phyloP scores from a whole-genome alignment of 108 stramenopile species.

The Cyclotella sp. region DNA sequence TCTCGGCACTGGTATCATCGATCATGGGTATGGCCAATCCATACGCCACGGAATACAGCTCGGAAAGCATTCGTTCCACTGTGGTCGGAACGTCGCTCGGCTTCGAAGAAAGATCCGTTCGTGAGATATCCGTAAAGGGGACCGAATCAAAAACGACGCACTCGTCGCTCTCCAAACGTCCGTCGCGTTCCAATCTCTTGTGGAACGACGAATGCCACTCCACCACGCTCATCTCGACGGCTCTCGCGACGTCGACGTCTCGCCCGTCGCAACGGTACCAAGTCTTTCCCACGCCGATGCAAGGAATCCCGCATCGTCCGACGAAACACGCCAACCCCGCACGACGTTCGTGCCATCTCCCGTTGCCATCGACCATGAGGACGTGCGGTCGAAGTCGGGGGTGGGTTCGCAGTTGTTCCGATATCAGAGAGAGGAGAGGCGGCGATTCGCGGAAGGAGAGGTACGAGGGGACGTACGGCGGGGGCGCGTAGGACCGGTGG shows the following conservation, averaged over 20 bases:
- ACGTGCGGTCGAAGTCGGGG: slow-evolving; percentile 61
- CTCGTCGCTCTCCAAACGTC: too few relatives aligned
- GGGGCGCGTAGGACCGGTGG: slow-evolving; percentile 43
- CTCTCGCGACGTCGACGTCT: neutral
- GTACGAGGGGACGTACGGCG: slow-evolving; percentile 60
- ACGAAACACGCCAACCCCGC: slow-evolving; percentile 73
- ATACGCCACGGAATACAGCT: slow-evolving; percentile 21
- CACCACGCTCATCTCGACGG: too few relatives aligned
- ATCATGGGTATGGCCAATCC: slow-evolving; percentile 61
- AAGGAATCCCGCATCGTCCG: slow-evolving; percentile 65
- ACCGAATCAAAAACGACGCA: neutral
- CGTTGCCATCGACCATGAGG: slow-evolving; percentile 70
- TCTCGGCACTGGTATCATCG: neutral
- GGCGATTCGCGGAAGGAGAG: slow-evolving; percentile 74
- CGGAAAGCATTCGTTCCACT: slow-evolving; percentile 33
- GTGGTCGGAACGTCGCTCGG: neutral
- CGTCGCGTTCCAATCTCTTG: too few relatives aligned
- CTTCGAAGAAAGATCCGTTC: neutral
- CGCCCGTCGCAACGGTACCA: slow-evolving; percentile 59
- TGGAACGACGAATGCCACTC: too few relatives aligned
- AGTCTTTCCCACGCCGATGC: slow-evolving; percentile 74
- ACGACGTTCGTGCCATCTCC: slow-evolving; percentile 64
- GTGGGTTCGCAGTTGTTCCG: slow-evolving; percentile 37
- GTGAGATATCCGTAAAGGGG: neutral
- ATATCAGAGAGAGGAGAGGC: slow-evolving; percentile 60